Evolutionary conservation across 768 basidiomycete genomes (phyloP).

Genomic region (Hortiboletus campestris): DNA sequence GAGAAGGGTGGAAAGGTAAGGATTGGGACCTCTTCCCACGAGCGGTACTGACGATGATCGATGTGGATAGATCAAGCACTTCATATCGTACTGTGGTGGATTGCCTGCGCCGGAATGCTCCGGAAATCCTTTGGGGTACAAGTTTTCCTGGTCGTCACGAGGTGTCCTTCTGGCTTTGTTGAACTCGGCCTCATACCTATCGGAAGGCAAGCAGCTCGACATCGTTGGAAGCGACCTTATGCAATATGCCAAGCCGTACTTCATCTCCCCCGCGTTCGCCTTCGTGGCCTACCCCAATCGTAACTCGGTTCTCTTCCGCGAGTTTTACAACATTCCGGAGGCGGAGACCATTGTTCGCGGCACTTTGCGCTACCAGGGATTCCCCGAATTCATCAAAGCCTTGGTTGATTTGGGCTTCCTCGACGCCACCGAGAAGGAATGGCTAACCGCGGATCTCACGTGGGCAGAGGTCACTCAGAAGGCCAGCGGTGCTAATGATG

Average conservation of each 20-base stretch:
- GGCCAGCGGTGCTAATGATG: conserved; percentile 64
- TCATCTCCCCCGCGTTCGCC: conserved; percentile 91
- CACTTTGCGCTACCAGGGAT: conserved; percentile 92
- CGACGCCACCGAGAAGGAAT: conserved; percentile 70
- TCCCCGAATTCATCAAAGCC: conserved; percentile 90
- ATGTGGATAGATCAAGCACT: conserved; percentile 69
- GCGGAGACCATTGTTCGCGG: conserved; percentile 91
- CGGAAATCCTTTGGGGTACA: conserved; percentile 96
- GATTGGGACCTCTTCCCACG: background rate
- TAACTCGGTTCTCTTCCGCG: conserved; percentile 85
- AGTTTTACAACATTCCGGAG: conserved; percentile 92
- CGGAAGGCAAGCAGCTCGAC: conserved; percentile 58
- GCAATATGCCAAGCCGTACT: conserved; percentile 89
- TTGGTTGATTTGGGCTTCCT: conserved; percentile 89
- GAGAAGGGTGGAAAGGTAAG: conserved; percentile 88
- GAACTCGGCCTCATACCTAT: conserved; percentile 82
- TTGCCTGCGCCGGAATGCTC: conserved; percentile 90
- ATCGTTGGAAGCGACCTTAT: conserved; percentile 85
- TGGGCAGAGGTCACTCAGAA: conserved; percentile 85
- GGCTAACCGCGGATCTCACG: conserved; percentile 69
- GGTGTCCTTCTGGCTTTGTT: conserved; percentile 94
- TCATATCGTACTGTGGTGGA: conserved; percentile 94
- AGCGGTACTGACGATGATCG: background rate
- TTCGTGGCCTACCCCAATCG: conserved; percentile 98
- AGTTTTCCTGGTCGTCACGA: conserved; percentile 98